Base-by-base conservation (phyloP, 495 filamentous ascomycete species). In the Daldinia loculata region DNA sequence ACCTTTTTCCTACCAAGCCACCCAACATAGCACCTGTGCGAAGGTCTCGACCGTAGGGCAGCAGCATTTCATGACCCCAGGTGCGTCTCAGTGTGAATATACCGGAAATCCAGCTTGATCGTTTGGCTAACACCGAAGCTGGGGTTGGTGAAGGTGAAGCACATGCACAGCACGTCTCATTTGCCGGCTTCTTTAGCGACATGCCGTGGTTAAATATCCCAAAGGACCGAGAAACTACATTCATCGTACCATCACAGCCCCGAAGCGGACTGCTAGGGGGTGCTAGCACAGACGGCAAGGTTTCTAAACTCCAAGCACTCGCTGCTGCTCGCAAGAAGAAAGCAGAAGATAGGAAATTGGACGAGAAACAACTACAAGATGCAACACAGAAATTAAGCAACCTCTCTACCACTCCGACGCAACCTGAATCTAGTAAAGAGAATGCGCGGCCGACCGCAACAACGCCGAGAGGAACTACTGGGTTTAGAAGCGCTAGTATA, bases 291-390 rank as follows among this genome's bases (percentile, higher is more conserved):
- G 74, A 84, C 11, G 81, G 87, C n/a, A 97, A 96, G 74, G 85
- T 91, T 75, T 97, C 95, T 11, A 99, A 98, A 75, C 83, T 98
- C 30, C 94, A 95, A 66, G 90, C 90, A 45, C 83, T 98, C 19
- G 95, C 95, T 64, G 93, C 93, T n/a, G 89, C 91, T 22, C 88
- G 93, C 56, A 91, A 90, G 77, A 96, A 94, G 80, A 94, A 93
- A 78, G 89, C 91, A 53, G 91, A 92, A 41, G 89, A 90, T 9
- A 89, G 90, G 75, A 80, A 64, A 32, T 56, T 61, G 1, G 78
- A 78, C 24, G 78, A 81, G 30, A 77, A 76, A 39, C 68, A 69
- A 30, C 29, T 41, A 4, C 45, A 48, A 15, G 45, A 50, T 11
- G 22, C 59, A 56, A 43, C 61, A 19, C 60, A 50, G 56, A 55